Base-by-base conservation (phyloP, 2,329 filamentous ascomycete genomes). In the Curvularia eragrostidis region DNA sequence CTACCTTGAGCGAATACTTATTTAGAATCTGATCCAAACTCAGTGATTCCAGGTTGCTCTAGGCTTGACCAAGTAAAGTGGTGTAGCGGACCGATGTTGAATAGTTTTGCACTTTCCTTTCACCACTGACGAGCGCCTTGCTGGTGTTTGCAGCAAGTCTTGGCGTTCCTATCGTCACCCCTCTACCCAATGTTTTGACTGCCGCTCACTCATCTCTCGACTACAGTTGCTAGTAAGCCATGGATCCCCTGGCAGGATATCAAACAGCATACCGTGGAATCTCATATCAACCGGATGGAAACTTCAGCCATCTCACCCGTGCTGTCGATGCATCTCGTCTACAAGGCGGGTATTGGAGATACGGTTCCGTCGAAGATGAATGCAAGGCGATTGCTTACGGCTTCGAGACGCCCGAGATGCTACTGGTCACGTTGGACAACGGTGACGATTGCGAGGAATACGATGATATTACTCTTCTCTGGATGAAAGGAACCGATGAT, bases 261-360 rank as follows among this genome's bases (percentile, higher is more conserved):
- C 41, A 61, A 21, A 58, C 50, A 23, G 60, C 57, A 15, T 56
- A 66, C 30, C 36, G 34, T n/a, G 62, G 52, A 34, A 43, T 19
- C 9, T 54, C 28, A 10, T 18, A n/a, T 34, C 7, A 18, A 41
- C 10, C 52, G n/a, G 39, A 56, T 15, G 65, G 62, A 21, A 48
- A 26, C 0, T 69, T 70, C 34, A 18, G 56, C 2, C 50, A 64
- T 15, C 63, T 65, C 19, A 19, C 53, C 2, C 50, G 52, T 6
- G 36, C 32, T 1, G 18, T 43, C 6, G 47, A 62, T 5, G 21
- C 52, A 7, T 49, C 51, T 0, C 63, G 65, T 18, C 0, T 50
- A 4, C 15, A 32, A 4, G 43, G 43, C 18, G 66, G 65, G 0
- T 64, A 68, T 21, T 70, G 65, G 65, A 52, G n/a, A 15, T 68